A percentile compares a stretch with the other conserved stretches of the same genome.
Evolutionary conservation across 352 stramenopile species (phyloP).

Genomic region (Thraustochytrium sp.): DNA sequence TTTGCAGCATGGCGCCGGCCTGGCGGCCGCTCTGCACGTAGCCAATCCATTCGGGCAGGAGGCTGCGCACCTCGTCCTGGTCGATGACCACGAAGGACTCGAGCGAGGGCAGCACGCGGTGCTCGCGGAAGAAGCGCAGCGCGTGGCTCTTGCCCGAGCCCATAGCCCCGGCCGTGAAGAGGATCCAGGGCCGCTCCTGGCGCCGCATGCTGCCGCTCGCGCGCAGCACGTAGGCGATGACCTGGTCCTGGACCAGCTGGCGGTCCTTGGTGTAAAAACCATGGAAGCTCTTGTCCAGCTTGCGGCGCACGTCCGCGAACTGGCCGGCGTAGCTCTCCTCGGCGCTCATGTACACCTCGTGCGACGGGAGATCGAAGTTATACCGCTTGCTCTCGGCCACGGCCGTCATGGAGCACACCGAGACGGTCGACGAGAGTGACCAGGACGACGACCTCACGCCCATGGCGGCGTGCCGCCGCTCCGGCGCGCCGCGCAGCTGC

Average conservation of each 20-base stretch:
- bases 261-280: slow-evolving; percentile 10
- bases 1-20: background rate
- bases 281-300: slow-evolving; percentile 20
- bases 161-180: slow-evolving; percentile 41
- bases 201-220: slow-evolving; percentile 9
- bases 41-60: slow-evolving; percentile 13
- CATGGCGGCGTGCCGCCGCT: too few relatives aligned
- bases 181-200: background rate
- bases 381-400: background rate
- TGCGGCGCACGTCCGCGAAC: background rate
- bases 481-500: too few relatives aligned
- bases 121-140: background rate
- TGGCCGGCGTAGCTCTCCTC: slow-evolving; percentile 17
- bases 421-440: slow-evolving; percentile 4
- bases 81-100: slow-evolving; percentile 37
- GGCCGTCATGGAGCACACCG: background rate
- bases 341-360: slow-evolving; percentile 22
- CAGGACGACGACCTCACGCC: too few relatives aligned
- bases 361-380: slow-evolving; percentile 17
- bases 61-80: slow-evolving; percentile 8
- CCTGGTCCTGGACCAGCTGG: slow-evolving; percentile 18
- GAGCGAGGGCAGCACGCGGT: background rate
- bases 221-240: slow-evolving; percentile 20
- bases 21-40: slow-evolving; percentile 15
- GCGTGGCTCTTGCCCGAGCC: slow-evolving; percentile 32